Conservation (phyloP, 2,329 filamentous ascomycete species). For the Colletotrichum sp. region DNA sequence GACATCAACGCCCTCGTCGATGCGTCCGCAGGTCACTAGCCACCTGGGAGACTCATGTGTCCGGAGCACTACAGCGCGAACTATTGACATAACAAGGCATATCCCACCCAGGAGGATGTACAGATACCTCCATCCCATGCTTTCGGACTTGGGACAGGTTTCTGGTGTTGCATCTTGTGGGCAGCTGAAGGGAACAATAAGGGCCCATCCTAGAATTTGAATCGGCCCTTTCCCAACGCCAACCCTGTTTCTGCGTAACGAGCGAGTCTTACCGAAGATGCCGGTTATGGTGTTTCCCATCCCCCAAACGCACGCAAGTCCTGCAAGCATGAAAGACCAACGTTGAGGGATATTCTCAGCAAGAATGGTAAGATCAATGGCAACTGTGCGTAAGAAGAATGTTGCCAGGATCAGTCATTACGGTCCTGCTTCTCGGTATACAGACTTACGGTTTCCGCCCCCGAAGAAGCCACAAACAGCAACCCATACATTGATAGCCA, state of each 20-base stretch:
- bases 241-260: background rate
- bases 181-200: background rate
- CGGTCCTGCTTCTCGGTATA: rapidly evolving
- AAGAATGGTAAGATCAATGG: background rate
- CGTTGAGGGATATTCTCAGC: background rate
- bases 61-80: background rate
- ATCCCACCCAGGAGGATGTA: background rate
- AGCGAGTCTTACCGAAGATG: background rate
- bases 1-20: background rate
- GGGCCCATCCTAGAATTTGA: background rate
- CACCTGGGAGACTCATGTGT: background rate
- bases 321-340: background rate
- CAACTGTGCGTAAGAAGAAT: background rate
- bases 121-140: background rate
- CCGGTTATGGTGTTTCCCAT: background rate
- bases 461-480: background rate
- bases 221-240: background rate
- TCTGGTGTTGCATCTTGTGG: background rate
- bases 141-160: background rate
- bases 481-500: background rate
- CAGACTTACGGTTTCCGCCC: background rate
- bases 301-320: background rate
- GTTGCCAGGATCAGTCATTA: background rate
- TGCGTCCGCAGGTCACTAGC: background rate
- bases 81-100: background rate